Evolutionary conservation across 352 stramenopile species (phyloP).

Genomic region (Phytophthora parvispora): DNA sequence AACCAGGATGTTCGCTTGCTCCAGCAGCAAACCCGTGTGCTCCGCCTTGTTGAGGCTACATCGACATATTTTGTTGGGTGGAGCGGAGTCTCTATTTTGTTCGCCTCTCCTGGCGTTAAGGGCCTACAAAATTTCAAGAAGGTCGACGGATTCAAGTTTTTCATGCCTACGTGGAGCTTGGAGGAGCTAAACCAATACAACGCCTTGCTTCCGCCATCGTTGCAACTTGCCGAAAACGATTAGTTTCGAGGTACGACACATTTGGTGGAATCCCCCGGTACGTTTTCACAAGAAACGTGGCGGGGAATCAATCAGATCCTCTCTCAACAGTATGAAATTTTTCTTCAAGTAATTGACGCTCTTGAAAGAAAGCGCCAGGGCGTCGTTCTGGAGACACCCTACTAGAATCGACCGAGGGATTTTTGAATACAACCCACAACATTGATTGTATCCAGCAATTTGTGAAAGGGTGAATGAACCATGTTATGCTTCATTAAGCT

Average conservation of each 20-base stretch:
- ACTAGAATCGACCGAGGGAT: no score
- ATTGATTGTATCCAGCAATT: no score
- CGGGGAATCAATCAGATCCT: no score
- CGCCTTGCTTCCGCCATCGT: not conserved
- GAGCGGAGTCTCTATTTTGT: conserved; percentile 20
- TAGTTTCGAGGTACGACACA: conserved; percentile 62
- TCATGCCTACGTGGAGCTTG: conserved; percentile 5
- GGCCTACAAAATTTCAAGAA: not conserved
- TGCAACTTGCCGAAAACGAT: conserved; percentile 29
- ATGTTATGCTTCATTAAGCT: no score
- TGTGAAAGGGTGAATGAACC: no score
- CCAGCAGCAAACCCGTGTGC: not conserved
- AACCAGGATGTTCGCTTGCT: not conserved
- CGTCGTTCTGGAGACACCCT: no score
- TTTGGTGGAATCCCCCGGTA: conserved; percentile 48
- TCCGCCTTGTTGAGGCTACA: conserved; percentile 33
- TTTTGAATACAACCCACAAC: no score
- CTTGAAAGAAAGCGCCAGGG: no score
- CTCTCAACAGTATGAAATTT: no score
- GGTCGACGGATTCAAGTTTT: not conserved
- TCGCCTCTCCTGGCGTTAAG: conserved; percentile 5
- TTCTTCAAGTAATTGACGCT: no score
- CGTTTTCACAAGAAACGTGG: conserved; percentile 3
- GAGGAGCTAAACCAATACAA: conserved; percentile 7
- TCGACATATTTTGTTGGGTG: conserved; percentile 8